Percentiles rank a stretch among this genome's conserved stretches.
phyloP scores from a whole-genome alignment of 768 basidiomycete genomes.

The Dioszegia aurantiaca region DNA sequence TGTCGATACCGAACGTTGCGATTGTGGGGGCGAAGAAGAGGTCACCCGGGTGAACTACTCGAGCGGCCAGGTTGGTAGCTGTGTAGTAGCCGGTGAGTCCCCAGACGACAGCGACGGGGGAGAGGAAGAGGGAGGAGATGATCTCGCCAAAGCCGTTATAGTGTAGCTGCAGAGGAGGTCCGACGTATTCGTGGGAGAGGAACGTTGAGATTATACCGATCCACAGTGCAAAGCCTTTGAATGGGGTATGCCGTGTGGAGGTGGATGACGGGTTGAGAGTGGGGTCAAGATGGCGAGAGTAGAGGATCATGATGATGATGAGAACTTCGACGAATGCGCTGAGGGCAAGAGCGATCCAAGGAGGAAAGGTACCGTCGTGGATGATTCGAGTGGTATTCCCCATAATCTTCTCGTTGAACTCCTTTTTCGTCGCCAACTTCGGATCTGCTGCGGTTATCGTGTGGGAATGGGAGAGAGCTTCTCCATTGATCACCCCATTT shows the following conservation, averaged over 20 bases:
- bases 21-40: conserved; percentile 15
- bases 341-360: conserved; percentile 23
- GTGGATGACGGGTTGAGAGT: conserved; percentile 11
- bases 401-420: conserved; percentile 33
- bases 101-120: conserved; percentile 26
- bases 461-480: background rate
- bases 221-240: conserved; percentile 25
- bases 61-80: conserved; percentile 14
- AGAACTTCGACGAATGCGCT: conserved; percentile 7
- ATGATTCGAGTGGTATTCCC: conserved; percentile 32
- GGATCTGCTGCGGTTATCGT: no score
- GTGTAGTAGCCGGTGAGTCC: conserved; percentile 35
- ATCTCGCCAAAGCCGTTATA: conserved; percentile 32
- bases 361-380: conserved; percentile 35
- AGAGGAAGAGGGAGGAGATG: conserved; percentile 25
- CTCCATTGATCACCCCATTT: conserved; percentile 4
- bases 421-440: background rate
- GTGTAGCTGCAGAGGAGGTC: conserved; percentile 31
- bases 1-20: conserved; percentile 15
- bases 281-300: conserved; percentile 19
- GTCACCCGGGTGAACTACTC: background rate
- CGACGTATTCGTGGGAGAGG: conserved; percentile 31
- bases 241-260: conserved; percentile 15
- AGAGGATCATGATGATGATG: conserved; percentile 22
- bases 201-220: conserved; percentile 28